Evolutionary conservation across 257 asterid genomes (phyloP).

Genomic region (Oldenlandia corymbosa): DNA sequence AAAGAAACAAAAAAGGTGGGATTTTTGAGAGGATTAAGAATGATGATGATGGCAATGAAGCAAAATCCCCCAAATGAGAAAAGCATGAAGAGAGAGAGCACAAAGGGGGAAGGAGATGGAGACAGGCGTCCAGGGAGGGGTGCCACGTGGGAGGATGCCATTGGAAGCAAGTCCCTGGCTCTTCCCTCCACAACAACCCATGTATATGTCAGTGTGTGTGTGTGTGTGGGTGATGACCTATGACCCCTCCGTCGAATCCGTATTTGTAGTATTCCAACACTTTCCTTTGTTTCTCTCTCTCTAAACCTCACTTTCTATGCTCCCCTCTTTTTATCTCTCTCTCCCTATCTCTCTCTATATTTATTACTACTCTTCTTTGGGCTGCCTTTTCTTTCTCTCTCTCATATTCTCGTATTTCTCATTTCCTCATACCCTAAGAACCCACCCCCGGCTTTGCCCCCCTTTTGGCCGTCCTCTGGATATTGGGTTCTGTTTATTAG

Average conservation of each 20-base stretch:
- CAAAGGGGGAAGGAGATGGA: constrained; percentile 28
- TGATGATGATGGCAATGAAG: neutral
- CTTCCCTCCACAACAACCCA: constrained; percentile 28
- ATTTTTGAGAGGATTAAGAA: neutral
- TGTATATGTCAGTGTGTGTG: constrained; percentile 50
- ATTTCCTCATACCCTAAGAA: constrained; percentile 51
- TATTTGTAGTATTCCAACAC: constrained; percentile 32
- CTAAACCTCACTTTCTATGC: constrained; percentile 22
- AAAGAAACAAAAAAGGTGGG: neutral
- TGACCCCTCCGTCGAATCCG: constrained; percentile 60
- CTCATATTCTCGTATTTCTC: constrained; percentile 42
- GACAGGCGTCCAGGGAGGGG: constrained; percentile 38
- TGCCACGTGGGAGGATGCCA: constrained; percentile 51
- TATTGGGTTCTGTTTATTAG: constrained; percentile 11
- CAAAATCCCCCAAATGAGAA: constrained; percentile 10
- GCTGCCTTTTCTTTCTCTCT: constrained; percentile 46
- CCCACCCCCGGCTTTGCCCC: constrained; percentile 29
- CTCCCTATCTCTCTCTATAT: constrained; percentile 35
- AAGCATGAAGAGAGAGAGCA: constrained; percentile 14
- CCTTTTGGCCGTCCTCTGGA: constrained; percentile 27
- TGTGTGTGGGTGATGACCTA: constrained; percentile 21
- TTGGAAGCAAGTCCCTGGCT: constrained; percentile 51
- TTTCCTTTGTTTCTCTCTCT: constrained; percentile 33
- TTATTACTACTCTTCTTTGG: constrained; percentile 29
- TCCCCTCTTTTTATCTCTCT: constrained; percentile 25